phyloP scores from a whole-genome alignment of 2,329 filamentous ascomycete genomes.

The Nothophaeocryptopus gaeumannii region DNA sequence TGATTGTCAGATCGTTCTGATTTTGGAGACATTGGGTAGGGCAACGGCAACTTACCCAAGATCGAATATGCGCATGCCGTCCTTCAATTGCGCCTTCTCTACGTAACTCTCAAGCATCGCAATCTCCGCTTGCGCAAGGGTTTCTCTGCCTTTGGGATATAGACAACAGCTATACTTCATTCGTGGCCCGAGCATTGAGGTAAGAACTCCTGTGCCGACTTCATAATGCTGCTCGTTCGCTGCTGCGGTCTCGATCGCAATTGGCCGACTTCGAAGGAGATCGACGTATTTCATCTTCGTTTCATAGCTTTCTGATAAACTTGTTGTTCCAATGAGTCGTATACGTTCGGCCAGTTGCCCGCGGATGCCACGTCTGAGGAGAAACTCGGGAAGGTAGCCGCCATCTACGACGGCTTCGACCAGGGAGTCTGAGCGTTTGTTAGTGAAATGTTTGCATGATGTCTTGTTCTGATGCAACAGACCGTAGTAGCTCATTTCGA shows the following conservation, averaged over 20 bases:
- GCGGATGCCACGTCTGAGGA: constrained; percentile 65
- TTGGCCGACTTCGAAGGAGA: constrained; percentile 57
- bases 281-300: constrained; percentile 64
- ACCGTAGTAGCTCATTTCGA: no score
- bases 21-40: background rate
- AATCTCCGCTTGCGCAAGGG: constrained; percentile 63
- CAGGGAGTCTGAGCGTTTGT: constrained; percentile 29
- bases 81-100: constrained; percentile 56
- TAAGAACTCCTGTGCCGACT: constrained; percentile 63
- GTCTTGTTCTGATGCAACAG: no score
- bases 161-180: constrained; percentile 72
- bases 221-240: constrained; percentile 73
- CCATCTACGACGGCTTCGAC: constrained; percentile 61
- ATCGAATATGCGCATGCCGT: constrained; percentile 63
- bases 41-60: constrained; percentile 49
- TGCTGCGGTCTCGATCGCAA: constrained; percentile 64
- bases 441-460: constrained; percentile 6
- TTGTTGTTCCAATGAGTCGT: constrained; percentile 52
- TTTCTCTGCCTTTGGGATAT: constrained; percentile 62
- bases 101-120: constrained; percentile 65
- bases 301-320: constrained; percentile 53
- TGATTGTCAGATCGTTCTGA: constrained; percentile 1
- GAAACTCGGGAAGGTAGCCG: constrained; percentile 60
- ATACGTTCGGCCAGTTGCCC: constrained; percentile 63
- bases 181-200: constrained; percentile 60